A percentile compares a stretch with the other conserved stretches of the same genome.
Evolutionary conservation across 495 filamentous ascomycete genomes (phyloP).

Genomic region (Aspergillus saccharolyticus): DNA sequence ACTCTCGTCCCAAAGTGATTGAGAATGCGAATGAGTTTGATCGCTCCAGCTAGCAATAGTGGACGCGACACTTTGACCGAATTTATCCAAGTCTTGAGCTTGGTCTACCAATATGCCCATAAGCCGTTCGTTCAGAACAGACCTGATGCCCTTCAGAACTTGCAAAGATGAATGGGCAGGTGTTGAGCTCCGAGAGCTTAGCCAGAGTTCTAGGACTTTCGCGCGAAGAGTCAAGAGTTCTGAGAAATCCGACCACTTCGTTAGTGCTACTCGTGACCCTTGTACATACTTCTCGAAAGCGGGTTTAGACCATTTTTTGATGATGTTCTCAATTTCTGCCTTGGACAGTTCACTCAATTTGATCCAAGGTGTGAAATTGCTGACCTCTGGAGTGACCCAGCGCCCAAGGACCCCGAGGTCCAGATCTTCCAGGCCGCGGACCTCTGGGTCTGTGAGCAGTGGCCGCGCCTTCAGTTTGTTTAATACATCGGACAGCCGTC

Average conservation of each 20-base stretch:
- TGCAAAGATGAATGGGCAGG: slow-evolving; percentile 46
- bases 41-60: slow-evolving; percentile 51
- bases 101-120: slow-evolving; percentile 53
- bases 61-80: slow-evolving; percentile 48
- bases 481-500: slow-evolving; percentile 65
- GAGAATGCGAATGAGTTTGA: slow-evolving; percentile 40
- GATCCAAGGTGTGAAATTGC: slow-evolving; percentile 85
- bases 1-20: slow-evolving; percentile 57
- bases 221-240: slow-evolving; percentile 63
- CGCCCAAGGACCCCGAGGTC: slow-evolving; percentile 74
- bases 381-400: slow-evolving; percentile 81
- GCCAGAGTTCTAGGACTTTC: slow-evolving; percentile 70
- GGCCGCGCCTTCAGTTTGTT: slow-evolving; percentile 61
- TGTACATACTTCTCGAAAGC: slow-evolving; percentile 61
- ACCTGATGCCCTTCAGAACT: slow-evolving; percentile 63
- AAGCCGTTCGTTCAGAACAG: slow-evolving; percentile 61
- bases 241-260: slow-evolving; percentile 55
- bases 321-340: slow-evolving; percentile 56
- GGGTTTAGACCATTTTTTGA: slow-evolving; percentile 68
- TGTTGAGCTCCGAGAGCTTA: slow-evolving; percentile 44
- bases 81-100: slow-evolving; percentile 50
- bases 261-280: slow-evolving; percentile 53
- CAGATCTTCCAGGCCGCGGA: slow-evolving; percentile 62
- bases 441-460: slow-evolving; percentile 62
- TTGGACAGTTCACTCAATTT: slow-evolving; percentile 74